Base-by-base conservation (phyloP, 2,329 filamentous ascomycete species). In the Ceratocystis papillata region DNA sequence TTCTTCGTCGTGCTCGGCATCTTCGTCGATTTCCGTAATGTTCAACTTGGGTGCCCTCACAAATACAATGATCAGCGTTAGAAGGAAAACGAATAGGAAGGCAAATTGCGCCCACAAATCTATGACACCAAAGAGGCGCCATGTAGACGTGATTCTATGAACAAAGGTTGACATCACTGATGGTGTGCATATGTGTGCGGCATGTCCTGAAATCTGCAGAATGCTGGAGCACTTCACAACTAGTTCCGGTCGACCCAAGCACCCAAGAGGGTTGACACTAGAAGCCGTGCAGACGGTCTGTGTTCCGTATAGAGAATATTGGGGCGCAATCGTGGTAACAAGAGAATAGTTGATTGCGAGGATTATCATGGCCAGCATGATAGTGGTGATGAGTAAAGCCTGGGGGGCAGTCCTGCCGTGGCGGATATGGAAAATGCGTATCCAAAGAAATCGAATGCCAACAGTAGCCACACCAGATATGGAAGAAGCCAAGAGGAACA, bases 31-130 rank as follows among this genome's bases (percentile, higher is more conserved):
- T 72, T 92, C 86, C 59, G 83, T 82, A 66, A 93, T 80, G 71
- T 93, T 85, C 45, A 96, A 76, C 72, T 82, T 86, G 0, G 93
- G 92, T 1, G 90, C 86, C 53, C 88, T 85, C 80, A 97, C 87
- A 0, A 96, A 77, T 2, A 88, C 85, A 0, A 89, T 88, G 25
- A 90, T 67, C 71, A 96, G 89, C 12, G 96, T 86, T 65, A 96
- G 77, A 8, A 96, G 75, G 75, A 96, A 96, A 22, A 96, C 80
- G 44, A 76, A 87, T 55, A 99, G 77, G 77, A 99, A 97, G 12
- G 83, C 88, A 73, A 96, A 97, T 72, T 99, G 94, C 0, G 91
- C 89, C 91, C 92, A 99, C 75, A 97, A 99, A 70, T 90, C 83
- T n/a, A 97, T 78, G 10, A 87, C 85, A 10, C 94, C 94, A 72